Conservation (phyloP, 345 rosid species). For the Theobroma cacao region DNA sequence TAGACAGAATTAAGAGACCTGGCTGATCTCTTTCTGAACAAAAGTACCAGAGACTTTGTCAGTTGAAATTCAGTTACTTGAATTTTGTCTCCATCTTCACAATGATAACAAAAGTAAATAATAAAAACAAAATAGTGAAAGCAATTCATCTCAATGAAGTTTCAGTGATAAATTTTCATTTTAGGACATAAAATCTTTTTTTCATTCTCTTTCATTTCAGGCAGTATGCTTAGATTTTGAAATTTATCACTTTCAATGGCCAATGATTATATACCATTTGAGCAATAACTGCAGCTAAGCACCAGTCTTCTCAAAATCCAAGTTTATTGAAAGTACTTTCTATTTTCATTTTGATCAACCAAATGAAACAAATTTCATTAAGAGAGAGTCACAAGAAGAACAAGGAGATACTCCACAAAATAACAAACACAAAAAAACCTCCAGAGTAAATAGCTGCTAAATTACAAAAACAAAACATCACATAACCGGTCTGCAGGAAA, state of each 20-base stretch:
- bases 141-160: background rate
- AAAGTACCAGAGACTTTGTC: background rate
- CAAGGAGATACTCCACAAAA: background rate
- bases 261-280: background rate
- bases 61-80: background rate
- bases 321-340: background rate
- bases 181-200: background rate
- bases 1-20: no score
- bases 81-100: background rate
- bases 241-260: background rate
- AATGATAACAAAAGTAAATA: background rate
- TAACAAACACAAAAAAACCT: background rate
- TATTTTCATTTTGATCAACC: background rate
- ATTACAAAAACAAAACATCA: background rate
- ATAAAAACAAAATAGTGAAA: background rate
- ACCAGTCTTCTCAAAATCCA: background rate
- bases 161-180: background rate
- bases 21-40: background rate
- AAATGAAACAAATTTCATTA: background rate
- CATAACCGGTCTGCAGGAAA: background rate
- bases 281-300: background rate
- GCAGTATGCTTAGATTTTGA: background rate
- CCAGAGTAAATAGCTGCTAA: background rate
- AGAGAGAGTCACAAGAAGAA: background rate
- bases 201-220: background rate